A percentile compares a stretch with the other conserved stretches of the same genome.
phyloP scores from a whole-genome alignment of 108 stramenopile genomes.

The Seminavis robusta region DNA sequence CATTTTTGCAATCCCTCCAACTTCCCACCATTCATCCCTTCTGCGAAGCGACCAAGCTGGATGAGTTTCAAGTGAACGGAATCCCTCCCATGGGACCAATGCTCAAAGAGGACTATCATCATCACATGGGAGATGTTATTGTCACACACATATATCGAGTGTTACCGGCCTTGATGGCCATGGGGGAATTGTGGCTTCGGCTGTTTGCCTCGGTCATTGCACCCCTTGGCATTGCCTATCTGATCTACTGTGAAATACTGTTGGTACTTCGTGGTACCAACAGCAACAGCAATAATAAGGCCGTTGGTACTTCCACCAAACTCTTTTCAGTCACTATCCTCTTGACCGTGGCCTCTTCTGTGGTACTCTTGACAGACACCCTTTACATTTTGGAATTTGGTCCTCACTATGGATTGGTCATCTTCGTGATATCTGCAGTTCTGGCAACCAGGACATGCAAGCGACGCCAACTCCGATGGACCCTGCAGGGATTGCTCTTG shows the following conservation, averaged over 20 bases:
- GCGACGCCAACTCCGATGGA: no score
- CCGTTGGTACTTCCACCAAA: no score
- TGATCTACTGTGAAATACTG: no score
- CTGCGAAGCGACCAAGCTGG: slow-evolving; percentile 4
- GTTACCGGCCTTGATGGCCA: slow-evolving; percentile 50
- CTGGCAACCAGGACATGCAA: no score
- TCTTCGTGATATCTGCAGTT: slow-evolving; percentile 28
- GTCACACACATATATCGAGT: slow-evolving; percentile 19
- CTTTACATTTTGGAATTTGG: slow-evolving; percentile 69
- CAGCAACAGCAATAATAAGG: no score
- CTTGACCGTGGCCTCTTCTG: slow-evolving; percentile 48
- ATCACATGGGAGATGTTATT: slow-evolving; percentile 11
- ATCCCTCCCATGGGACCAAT: slow-evolving; percentile 41
- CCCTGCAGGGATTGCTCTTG: no score
- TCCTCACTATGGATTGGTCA: slow-evolving; percentile 31
- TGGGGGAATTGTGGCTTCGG: slow-evolving; percentile 79
- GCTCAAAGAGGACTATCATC: slow-evolving; percentile 8
- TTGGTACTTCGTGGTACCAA: no score
- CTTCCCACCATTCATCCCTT: slow-evolving; percentile 35
- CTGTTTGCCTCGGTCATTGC: slow-evolving; percentile 48
- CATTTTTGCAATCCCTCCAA: slow-evolving; percentile 11
- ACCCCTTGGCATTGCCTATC: slow-evolving; percentile 26
- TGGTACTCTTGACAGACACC: slow-evolving; percentile 70
- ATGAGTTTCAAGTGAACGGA: slow-evolving; percentile 1
- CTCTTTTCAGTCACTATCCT: no score